Evolutionary conservation across 768 basidiomycete genomes (phyloP).

Genomic region (Russula lepida): DNA sequence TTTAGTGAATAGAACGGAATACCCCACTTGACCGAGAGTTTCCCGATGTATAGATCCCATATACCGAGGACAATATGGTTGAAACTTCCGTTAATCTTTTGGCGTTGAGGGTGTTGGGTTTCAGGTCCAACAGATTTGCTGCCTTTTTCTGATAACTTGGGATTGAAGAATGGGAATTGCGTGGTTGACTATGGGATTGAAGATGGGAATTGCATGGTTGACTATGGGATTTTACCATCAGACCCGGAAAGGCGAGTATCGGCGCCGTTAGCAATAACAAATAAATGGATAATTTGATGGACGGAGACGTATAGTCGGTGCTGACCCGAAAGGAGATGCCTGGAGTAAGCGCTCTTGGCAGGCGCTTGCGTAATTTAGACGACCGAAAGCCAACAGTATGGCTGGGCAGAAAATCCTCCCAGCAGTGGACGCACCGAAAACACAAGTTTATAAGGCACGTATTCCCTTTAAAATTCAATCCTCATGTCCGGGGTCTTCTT

Average conservation of each 20-base stretch:
- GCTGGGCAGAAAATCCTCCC: not conserved
- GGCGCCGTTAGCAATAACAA: not conserved
- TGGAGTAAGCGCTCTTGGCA: not conserved
- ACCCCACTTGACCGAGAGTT: slow-evolving; percentile 29
- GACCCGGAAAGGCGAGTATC: not conserved
- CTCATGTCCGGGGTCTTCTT: not conserved
- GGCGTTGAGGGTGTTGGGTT: not conserved
- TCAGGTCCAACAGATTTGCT: not conserved
- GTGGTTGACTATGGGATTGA: not conserved
- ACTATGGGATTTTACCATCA: not conserved
- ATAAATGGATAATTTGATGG: not conserved
- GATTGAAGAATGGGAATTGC: not conserved
- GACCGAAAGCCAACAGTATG: not conserved
- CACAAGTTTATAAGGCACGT: not conserved
- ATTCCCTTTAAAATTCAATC: not conserved
- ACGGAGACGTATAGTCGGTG: not conserved
- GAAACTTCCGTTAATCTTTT: slow-evolving; percentile 23
- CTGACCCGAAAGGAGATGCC: not conserved
- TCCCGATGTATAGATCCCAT: slow-evolving; percentile 72
- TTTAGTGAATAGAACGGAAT: slow-evolving; percentile 32
- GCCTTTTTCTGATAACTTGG: not conserved
- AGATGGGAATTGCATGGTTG: not conserved
- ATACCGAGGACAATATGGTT: slow-evolving; percentile 58
- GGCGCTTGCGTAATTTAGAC: not conserved
- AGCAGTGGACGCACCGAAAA: not conserved